Percentiles rank a stretch among this genome's conserved stretches.
These are phyloP conservation scores for Lantana camara DNA, from an alignment of 257 asterid genomes.

Conservation along the genomic window DNA sequence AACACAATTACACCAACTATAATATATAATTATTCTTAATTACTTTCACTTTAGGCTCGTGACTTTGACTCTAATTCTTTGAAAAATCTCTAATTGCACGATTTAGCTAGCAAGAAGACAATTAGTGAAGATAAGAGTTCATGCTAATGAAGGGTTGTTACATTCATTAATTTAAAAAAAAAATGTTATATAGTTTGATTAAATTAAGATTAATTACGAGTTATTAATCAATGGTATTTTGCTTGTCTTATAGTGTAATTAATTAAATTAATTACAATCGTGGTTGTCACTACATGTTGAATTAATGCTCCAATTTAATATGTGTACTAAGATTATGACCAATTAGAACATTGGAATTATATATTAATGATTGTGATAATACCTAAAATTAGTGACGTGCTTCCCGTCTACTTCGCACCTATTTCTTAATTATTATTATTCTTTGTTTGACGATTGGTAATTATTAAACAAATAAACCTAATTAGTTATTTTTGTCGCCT, in stretches of 20 bases:
- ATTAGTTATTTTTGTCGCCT: too few species aligned
- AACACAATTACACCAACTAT: too few species aligned
- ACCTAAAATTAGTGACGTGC: constrained; percentile 21
- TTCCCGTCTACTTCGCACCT: background rate
- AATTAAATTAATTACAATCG: background rate
- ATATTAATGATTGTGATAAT: constrained; percentile 22
- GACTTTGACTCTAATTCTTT: too few species aligned
- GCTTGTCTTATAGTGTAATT: background rate
- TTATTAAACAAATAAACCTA: too few species aligned
- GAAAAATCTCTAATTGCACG: background rate
- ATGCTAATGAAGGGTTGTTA: background rate
- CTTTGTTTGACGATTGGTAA: background rate
- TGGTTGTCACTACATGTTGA: constrained; percentile 16
- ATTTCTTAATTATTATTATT: background rate
- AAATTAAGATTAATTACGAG: background rate
- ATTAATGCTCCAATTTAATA: background rate
- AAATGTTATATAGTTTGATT: background rate
- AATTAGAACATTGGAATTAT: background rate
- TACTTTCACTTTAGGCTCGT: too few species aligned
- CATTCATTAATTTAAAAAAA: too few species aligned
- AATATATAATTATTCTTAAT: too few species aligned
- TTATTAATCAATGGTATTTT: background rate
- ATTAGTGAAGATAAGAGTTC: background rate
- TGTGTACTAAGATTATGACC: background rate
- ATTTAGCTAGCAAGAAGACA: background rate